Evolutionary conservation across 352 stramenopile genomes (phyloP), one percentile per base, ranked within the genome.

Genomic region (Peronospora belbahrii): DNA sequence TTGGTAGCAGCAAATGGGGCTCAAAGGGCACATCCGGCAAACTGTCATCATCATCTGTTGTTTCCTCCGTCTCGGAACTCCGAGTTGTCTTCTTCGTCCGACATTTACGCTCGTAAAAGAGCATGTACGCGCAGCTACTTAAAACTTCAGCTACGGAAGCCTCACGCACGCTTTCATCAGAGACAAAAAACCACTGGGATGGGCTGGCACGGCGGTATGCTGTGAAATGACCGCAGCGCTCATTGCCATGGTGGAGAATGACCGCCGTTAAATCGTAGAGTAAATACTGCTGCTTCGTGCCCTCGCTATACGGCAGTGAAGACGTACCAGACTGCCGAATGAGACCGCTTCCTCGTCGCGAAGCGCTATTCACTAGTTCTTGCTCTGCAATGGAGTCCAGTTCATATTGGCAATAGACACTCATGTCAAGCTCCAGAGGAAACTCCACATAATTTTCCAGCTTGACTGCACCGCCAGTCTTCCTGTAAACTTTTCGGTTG

Each of bases 81-180:
- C 65, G 55, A 27, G 42, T 51, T 41, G 27, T 56, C n/a, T 45
- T 53, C 59, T 71, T 75, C 13, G 61, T 50, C 22, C 70, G 65
- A 37, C 65, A 53, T 36, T 85, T 87, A 17, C 81, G 83, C 55
- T 92, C 79, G 60, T 95, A 95, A 51, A 95, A 93, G n/a, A 95
- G 50, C 77, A 95, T 89, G 63, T 95, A 95, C 23, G 83, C 83
- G 36, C 84, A 89, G 39, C 75, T 84, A 18, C 52, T 52, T 27
- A 88, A 56, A 34, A 95, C 81, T 43, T 93, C 75, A 23, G 70
- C 53, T 14, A 71, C 50, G 1, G 55, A 56, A 4, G 66, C 83
- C 15, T 74, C 59, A 31, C 74, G 70, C 40, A 95, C 81, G 18
- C 25, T 74, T 25, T 88, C 80, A 59, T 95, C 83, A 38, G 83